Evolutionary conservation across 2,329 filamentous ascomycete genomes (phyloP), one percentile per base, ranked within the genome.

Genomic region (Aspergillus amoenus): DNA sequence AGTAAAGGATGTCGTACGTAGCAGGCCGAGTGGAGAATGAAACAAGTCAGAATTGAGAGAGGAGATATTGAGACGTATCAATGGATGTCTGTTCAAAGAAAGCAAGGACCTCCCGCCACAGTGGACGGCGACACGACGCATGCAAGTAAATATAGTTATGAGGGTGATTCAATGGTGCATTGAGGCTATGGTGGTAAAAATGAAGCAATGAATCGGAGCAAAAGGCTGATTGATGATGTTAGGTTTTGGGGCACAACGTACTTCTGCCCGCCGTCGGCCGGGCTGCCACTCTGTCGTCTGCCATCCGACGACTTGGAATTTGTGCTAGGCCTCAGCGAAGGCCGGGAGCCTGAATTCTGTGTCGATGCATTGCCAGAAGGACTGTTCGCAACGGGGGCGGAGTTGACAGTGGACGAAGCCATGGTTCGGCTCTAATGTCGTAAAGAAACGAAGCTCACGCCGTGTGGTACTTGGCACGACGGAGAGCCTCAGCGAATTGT

Each of bases 261-360:
- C 83, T 80, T 82, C 70, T 81, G 79, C 65, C 72, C 76, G 61
- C 73, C 78, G 68, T 84, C 82, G 45, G 80, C 75, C 60, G 83
- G 82, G 69, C 81, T 84, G 57, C 75, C 79, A 63, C 80, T 75
- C 68, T 83, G 82, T 72, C 82, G 83, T 71, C 82, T 81, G 60
- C 73, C 75, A 70, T 84, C 81, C 59, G 79, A 73, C 58, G 73
- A 75, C 72, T 83, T 84, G 59, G 74, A 76, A 63, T 72, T 74
- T 59, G 77, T 71, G 68, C 69, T 79, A 66, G 79, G 77, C 69
- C 83, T 82, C 68, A 82, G 70, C 59, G 80, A 78, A 61, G 77
- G 70, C 60, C 77, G 72, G 60, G 67, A 68, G 63, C 69, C 62
- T 56, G 74, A 59, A 62, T 70, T 75, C 52, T 73, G 74, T 47